These are phyloP conservation scores for Psilocybe cyanescens DNA, from an alignment of 768 basidiomycete species.

Conservation along the genomic window DNA sequence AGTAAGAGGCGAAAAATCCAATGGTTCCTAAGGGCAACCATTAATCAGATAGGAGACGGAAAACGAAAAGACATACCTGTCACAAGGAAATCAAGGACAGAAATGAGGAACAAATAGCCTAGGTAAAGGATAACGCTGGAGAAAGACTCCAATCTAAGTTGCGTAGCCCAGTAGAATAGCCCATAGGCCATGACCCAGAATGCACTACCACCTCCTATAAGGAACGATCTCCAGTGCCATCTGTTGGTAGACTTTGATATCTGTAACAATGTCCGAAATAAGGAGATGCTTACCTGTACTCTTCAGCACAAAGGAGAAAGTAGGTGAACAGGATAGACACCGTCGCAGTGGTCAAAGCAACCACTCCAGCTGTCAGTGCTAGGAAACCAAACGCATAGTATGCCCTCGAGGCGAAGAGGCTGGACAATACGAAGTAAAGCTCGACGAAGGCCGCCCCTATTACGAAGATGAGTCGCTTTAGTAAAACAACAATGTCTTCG, in stretches of 20 bases:
- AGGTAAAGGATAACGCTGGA: constrained; percentile 85
- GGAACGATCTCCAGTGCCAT: constrained; percentile 97
- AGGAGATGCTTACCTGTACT: constrained; percentile 68
- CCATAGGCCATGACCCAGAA: constrained; percentile 93
- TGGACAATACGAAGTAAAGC: constrained; percentile 89
- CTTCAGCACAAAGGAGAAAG: constrained; percentile 92
- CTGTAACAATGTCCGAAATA: not conserved
- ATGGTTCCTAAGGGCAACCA: constrained; percentile 70
- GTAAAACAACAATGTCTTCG: not conserved
- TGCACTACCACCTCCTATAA: constrained; percentile 90
- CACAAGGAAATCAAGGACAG: constrained; percentile 84
- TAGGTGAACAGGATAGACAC: constrained; percentile 89
- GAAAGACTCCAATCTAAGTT: constrained; percentile 83
- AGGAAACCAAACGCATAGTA: constrained; percentile 98
- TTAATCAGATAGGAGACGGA: constrained; percentile 1
- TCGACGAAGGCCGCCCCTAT: constrained; percentile 94
- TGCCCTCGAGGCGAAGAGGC: constrained; percentile 87
- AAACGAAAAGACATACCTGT: constrained; percentile 58
- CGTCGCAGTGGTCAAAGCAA: constrained; percentile 87
- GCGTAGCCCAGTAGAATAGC: constrained; percentile 84
- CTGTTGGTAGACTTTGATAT: constrained; percentile 36
- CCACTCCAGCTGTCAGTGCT: constrained; percentile 82
- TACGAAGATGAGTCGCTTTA: not conserved
- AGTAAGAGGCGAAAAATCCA: constrained; percentile 90
- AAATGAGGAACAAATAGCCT: constrained; percentile 86